Evolutionary conservation across 208 protist species (phyloP).

Genomic region (Trichomonas gallinae): DNA sequence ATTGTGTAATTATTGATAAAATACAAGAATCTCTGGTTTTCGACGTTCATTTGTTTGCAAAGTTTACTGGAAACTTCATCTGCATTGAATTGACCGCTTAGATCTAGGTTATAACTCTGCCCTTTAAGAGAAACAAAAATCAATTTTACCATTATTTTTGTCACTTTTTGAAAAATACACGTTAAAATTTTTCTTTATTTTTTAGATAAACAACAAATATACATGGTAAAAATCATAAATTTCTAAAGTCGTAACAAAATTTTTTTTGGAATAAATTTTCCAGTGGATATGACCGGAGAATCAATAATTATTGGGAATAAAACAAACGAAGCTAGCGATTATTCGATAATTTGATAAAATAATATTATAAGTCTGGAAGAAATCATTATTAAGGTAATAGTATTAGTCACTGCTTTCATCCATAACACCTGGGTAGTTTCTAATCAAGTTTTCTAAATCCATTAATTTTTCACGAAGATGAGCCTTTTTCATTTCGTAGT

Average conservation of each 20-base stretch:
- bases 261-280: no score
- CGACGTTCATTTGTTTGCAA: background rate
- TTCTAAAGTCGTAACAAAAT: no score
- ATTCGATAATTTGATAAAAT: no score
- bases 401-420: background rate
- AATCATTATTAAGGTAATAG: no score
- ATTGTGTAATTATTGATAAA: background rate
- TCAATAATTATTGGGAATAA: no score
- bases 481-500: conserved; percentile 13
- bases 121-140: background rate
- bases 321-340: no score
- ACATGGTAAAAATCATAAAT: no score
- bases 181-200: no score
- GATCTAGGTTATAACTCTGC: background rate
- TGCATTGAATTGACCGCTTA: background rate
- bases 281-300: no score
- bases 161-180: background rate
- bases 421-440: background rate
- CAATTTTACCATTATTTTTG: background rate
- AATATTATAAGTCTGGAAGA: no score
- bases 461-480: background rate
- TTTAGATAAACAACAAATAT: no score
- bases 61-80: background rate
- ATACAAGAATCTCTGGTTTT: background rate
- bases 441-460: background rate